phyloP scores from a whole-genome alignment of 805 yeast genomes.

The Lipomyces starkeyi region DNA sequence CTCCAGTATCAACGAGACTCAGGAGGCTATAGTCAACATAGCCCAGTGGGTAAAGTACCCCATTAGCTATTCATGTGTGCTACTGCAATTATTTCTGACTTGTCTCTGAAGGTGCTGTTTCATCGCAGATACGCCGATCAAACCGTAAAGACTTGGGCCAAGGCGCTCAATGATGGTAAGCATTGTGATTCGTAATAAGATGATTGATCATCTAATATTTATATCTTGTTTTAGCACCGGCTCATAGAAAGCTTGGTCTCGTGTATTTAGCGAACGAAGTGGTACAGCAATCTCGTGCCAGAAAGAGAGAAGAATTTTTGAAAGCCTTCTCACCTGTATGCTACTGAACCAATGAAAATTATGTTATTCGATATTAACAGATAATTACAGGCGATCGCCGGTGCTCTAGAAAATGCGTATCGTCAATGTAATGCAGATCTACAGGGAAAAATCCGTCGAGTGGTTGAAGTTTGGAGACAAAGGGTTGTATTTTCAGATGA shows the following conservation, averaged over 20 bases:
- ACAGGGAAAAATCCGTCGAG: conserved; percentile 60
- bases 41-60: conserved; percentile 65
- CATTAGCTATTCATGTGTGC: conserved; percentile 1
- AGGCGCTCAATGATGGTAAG: conserved; percentile 44
- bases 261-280: conserved; percentile 81
- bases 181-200: background rate
- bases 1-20: conserved; percentile 59
- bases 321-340: conserved; percentile 58
- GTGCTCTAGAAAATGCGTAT: conserved; percentile 48
- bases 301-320: conserved; percentile 63
- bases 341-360: background rate
- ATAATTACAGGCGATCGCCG: conserved; percentile 44
- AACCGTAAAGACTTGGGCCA: conserved; percentile 61
- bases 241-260: conserved; percentile 58
- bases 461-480: conserved; percentile 69
- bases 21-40: conserved; percentile 73
- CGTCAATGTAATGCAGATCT: conserved; percentile 50
- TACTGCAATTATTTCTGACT: conserved; percentile 1
- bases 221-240: conserved; percentile 40
- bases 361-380: background rate
- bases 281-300: conserved; percentile 75
- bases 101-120: conserved; percentile 51
- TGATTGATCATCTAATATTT: conserved; percentile 6
- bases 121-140: conserved; percentile 64
- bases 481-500: conserved; percentile 56